A percentile compares a stretch with the other conserved stretches of the same genome.
phyloP scores from a whole-genome alignment of 2,329 filamentous ascomycete genomes.

The Beauveria sp. region DNA sequence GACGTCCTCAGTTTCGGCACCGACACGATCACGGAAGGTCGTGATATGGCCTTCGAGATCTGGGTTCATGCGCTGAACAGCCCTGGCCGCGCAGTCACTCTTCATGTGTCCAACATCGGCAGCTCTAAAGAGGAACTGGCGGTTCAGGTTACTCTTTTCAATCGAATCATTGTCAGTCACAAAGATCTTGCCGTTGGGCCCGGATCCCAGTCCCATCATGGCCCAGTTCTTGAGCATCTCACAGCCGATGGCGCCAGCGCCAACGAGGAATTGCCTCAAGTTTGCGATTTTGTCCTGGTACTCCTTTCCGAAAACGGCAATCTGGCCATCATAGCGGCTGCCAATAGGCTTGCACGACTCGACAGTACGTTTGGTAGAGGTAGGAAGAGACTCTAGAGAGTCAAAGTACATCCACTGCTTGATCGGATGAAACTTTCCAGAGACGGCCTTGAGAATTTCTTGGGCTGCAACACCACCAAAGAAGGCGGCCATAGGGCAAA shows the following conservation, averaged over 20 bases:
- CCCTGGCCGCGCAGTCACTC: conserved; percentile 85
- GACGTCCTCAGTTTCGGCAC: conserved; percentile 82
- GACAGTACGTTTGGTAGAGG: conserved; percentile 65
- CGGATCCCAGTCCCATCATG: conserved; percentile 90
- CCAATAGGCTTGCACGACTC: conserved; percentile 81
- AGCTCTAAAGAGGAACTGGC: conserved; percentile 90
- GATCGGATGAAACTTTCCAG: conserved; percentile 95
- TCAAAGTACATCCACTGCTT: conserved; percentile 97
- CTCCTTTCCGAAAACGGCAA: conserved; percentile 88
- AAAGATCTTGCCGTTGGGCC: conserved; percentile 78
- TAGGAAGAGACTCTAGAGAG: conserved; percentile 88
- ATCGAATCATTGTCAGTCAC: conserved; percentile 99
- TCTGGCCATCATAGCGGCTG: conserved; percentile 91
- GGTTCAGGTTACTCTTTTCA: conserved; percentile 96
- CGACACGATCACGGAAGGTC: conserved; percentile 81
- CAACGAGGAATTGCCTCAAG: conserved; percentile 86
- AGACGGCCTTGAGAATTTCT: conserved; percentile 93
- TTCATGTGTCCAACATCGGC: conserved; percentile 94
- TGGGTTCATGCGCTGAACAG: conserved; percentile 93
- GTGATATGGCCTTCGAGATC: conserved; percentile 81
- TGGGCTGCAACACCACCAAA: conserved; percentile 92
- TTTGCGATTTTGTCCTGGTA: conserved; percentile 93
- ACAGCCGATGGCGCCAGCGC: conserved; percentile 93
- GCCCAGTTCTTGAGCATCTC: conserved; percentile 99
- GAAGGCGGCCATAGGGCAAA: conserved; percentile 88